Evolutionary conservation across 164 flowering plant species (phyloP).

Genomic region (Magnolia officinalis): DNA sequence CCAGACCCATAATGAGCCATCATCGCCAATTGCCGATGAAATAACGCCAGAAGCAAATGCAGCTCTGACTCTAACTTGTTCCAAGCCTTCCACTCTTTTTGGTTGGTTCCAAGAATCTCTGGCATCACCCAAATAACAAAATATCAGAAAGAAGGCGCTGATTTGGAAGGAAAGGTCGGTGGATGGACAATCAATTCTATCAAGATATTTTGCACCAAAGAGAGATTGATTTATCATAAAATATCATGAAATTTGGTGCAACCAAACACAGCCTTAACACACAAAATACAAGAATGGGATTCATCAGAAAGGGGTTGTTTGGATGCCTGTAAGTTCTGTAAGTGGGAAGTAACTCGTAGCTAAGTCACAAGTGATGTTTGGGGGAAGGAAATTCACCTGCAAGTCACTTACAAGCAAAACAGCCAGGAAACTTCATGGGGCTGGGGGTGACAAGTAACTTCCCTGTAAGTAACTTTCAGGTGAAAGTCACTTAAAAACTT

Average conservation of each 20-base stretch:
- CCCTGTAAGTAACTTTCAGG: too few relatives aligned
- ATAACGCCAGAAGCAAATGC: conserved; percentile 90
- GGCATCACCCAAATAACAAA: conserved; percentile 7
- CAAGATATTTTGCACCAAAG: too few relatives aligned
- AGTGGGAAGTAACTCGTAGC: too few relatives aligned
- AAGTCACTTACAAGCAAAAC: too few relatives aligned
- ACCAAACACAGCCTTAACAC: not conserved
- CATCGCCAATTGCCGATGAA: conserved; percentile 75
- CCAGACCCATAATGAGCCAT: conserved; percentile 96
- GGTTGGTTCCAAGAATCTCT: conserved; percentile 74
- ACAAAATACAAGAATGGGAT: not conserved
- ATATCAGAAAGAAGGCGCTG: conserved; percentile 1
- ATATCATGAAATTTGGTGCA: not conserved
- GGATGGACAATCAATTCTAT: not conserved
- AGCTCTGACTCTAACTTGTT: conserved; percentile 45
- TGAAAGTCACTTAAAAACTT: too few relatives aligned
- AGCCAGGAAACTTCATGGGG: too few relatives aligned
- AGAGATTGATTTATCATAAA: not conserved
- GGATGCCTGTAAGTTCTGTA: too few relatives aligned
- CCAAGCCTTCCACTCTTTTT: conserved; percentile 57
- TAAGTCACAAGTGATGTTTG: too few relatives aligned
- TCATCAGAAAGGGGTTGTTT: not conserved
- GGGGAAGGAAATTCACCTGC: too few relatives aligned
- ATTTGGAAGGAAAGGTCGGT: not conserved
- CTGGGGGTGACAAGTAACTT: too few relatives aligned